Conservation (phyloP, 1,284 basidiomycete species). For the Entoloma clypeatum region DNA sequence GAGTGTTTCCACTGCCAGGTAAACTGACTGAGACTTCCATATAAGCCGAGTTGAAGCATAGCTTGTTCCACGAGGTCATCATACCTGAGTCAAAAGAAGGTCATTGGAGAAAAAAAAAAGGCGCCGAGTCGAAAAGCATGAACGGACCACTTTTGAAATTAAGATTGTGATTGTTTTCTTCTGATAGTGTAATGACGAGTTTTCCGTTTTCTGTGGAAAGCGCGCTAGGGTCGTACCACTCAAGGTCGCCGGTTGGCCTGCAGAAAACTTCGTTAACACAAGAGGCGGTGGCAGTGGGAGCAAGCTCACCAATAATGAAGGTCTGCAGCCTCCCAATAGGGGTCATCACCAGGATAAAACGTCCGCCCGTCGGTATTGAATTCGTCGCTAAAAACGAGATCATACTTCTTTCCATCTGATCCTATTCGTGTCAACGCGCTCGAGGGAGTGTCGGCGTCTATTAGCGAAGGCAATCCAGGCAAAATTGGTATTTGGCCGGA, state of each 20-base stretch:
- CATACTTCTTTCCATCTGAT: constrained; percentile 71
- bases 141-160: constrained; percentile 74
- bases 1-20: constrained; percentile 65
- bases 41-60: constrained; percentile 93
- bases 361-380: constrained; percentile 78
- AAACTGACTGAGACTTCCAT: constrained; percentile 79
- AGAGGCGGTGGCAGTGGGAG: not conserved
- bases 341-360: constrained; percentile 77
- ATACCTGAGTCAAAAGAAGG: constrained; percentile 45
- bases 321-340: constrained; percentile 74
- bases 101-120: constrained; percentile 5
- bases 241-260: constrained; percentile 80
- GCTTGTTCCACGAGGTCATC: constrained; percentile 84
- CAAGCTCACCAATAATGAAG: constrained; percentile 62
- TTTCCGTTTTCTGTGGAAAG: constrained; percentile 69
- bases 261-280: constrained; percentile 28
- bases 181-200: constrained; percentile 71
- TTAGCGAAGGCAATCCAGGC: constrained; percentile 50
- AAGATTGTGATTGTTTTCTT: constrained; percentile 62
- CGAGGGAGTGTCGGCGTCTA: constrained; percentile 70
- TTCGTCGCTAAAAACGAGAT: constrained; percentile 90
- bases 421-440: constrained; percentile 52
- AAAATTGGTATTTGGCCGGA: constrained; percentile 69
- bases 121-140: constrained; percentile 4
- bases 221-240: constrained; percentile 80